These are phyloP conservation scores for Ophiostoma piceae DNA, from an alignment of 2,329 filamentous ascomycete genomes.

Conservation along the genomic window DNA sequence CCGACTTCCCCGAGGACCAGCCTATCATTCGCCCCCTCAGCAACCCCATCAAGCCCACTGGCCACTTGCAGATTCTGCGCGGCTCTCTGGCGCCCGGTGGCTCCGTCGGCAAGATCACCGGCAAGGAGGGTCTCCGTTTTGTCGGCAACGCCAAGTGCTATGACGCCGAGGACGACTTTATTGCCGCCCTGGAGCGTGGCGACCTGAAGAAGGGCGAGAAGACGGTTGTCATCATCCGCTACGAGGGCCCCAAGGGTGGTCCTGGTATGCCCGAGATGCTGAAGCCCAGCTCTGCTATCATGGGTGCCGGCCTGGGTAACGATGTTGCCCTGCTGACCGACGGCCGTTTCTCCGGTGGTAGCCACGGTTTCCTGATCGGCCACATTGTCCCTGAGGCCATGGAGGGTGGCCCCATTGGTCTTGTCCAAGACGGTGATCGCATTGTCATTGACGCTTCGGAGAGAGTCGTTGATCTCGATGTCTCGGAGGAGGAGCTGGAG, in stretches of 20 bases:
- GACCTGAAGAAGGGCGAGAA: constrained; percentile 81
- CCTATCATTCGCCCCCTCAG: constrained; percentile 73
- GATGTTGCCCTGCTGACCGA: constrained; percentile 71
- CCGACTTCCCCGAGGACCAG: constrained; percentile 69
- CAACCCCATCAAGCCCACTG: constrained; percentile 81
- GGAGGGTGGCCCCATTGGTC: constrained; percentile 76
- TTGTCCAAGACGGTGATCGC: constrained; percentile 74
- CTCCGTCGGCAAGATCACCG: constrained; percentile 88
- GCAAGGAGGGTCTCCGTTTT: constrained; percentile 84
- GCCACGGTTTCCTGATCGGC: constrained; percentile 80
- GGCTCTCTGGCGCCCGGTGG: constrained; percentile 82
- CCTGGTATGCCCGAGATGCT: constrained; percentile 95
- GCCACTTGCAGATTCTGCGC: constrained; percentile 82
- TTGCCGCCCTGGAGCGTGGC: constrained; percentile 68
- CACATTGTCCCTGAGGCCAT: constrained; percentile 85
- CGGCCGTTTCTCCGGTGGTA: constrained; percentile 72
- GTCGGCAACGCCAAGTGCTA: constrained; percentile 76
- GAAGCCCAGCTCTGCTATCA: constrained; percentile 86
- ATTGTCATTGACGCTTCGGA: constrained; percentile 79
- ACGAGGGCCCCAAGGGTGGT: constrained; percentile 88
- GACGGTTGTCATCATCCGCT: constrained; percentile 84
- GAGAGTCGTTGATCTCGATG: constrained; percentile 60
- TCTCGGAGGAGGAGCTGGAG: constrained; percentile 60
- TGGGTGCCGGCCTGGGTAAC: constrained; percentile 78
- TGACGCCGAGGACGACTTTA: constrained; percentile 76